Conservation (phyloP, 257 asterid species). For the Eustoma russellianum region DNA sequence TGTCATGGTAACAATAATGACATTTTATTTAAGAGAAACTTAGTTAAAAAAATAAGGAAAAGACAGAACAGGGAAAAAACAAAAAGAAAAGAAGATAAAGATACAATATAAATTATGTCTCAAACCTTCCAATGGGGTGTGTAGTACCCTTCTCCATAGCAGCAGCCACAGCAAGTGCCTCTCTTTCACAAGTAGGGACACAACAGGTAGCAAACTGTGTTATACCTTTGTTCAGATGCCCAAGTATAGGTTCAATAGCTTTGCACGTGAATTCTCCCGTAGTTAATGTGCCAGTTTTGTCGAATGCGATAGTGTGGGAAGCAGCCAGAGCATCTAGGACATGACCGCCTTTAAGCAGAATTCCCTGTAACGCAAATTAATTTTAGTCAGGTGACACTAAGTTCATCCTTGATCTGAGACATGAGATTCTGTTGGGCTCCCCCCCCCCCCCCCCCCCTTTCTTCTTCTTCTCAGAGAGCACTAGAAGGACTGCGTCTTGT, state of each 20-base stretch:
- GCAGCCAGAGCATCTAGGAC: constrained; percentile 96
- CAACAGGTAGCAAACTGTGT: constrained; percentile 55
- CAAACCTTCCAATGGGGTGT: constrained; percentile 97
- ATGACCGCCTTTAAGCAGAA: constrained; percentile 91
- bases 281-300: constrained; percentile 96
- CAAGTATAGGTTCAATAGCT: constrained; percentile 98
- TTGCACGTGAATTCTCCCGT: constrained; percentile 96
- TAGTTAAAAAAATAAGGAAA: not conserved
- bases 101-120: not conserved
- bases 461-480: too few species aligned
- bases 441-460: too few species aligned
- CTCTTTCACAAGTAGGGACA: constrained; percentile 90
- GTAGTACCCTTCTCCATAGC: constrained; percentile 99
- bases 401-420: too few species aligned
- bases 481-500: too few species aligned
- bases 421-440: too few species aligned
- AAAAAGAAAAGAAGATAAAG: not conserved
- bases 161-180: constrained; percentile 98
- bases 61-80: too few species aligned
- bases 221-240: constrained; percentile 42
- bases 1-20: too few species aligned
- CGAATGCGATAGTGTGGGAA: constrained; percentile 89
- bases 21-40: not conserved
- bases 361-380: constrained; percentile 49
- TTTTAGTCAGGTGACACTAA: not conserved